Conservation (phyloP, 2,329 filamentous ascomycete species). For the Arthrinium puccinioides region DNA sequence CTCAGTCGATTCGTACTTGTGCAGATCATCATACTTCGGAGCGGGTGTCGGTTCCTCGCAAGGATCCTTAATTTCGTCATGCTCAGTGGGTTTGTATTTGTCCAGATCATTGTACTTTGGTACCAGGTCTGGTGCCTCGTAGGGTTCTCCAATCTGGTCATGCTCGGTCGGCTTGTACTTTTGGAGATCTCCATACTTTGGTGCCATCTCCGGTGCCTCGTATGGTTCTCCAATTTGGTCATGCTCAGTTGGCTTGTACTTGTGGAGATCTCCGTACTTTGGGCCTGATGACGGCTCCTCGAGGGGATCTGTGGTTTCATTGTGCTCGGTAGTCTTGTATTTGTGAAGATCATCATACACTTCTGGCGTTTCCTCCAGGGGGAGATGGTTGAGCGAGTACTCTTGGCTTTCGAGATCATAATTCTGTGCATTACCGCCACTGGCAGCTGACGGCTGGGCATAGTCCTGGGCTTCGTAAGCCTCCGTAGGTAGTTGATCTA, state of each 20-base stretch:
- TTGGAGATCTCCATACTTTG: slow-evolving; percentile 3
- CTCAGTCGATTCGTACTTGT: slow-evolving; percentile 4
- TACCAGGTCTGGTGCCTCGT: neutral
- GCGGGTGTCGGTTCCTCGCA: slow-evolving; percentile 12
- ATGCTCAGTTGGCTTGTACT: slow-evolving; percentile 1
- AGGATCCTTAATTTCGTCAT: slow-evolving; percentile 8
- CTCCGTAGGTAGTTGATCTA: slow-evolving; percentile 19
- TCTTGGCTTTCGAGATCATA: slow-evolving; percentile 18
- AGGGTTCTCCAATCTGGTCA: neutral
- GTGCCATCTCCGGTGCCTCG: slow-evolving; percentile 12
- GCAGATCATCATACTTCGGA: slow-evolving; percentile 2
- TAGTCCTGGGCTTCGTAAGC: slow-evolving; percentile 1
- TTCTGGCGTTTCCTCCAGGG: slow-evolving; percentile 18
- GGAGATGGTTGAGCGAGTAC: slow-evolving; percentile 23
- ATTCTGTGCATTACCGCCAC: too few species aligned
- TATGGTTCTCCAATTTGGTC: too few species aligned
- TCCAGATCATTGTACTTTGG: slow-evolving; percentile 2
- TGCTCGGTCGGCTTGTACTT: slow-evolving; percentile 2
- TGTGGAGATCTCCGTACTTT: slow-evolving; percentile 3
- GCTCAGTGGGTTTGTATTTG: slow-evolving; percentile 4
- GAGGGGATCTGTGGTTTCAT: slow-evolving; percentile 13
- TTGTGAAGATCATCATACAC: slow-evolving; percentile 22
- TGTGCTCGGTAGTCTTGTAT: slow-evolving; percentile 11
- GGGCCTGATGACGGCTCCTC: slow-evolving; percentile 2
- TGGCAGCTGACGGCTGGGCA: slow-evolving; percentile 4